Evolutionary conservation across 2,329 filamentous ascomycete genomes (phyloP).

Genomic region (Nothomitra cinnamomea): DNA sequence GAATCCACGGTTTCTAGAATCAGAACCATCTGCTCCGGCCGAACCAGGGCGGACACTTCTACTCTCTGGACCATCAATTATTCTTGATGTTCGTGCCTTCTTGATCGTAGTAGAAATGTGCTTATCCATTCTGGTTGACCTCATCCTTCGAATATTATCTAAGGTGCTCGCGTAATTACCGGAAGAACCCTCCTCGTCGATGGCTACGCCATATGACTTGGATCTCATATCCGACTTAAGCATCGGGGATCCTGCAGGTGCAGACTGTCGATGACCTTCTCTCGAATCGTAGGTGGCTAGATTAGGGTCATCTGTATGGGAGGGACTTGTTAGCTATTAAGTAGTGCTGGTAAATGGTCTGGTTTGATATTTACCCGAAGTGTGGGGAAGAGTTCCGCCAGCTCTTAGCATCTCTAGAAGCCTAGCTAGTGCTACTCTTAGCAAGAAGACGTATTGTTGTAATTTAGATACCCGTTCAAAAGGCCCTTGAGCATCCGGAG

Average conservation of each 20-base stretch:
- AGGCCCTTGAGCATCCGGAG: slow-evolving; percentile 29
- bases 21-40: slow-evolving; percentile 42
- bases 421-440: slow-evolving; percentile 79
- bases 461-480: slow-evolving; percentile 70
- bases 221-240: slow-evolving; percentile 52
- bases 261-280: slow-evolving; percentile 40
- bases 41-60: slow-evolving; percentile 52
- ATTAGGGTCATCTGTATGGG: slow-evolving; percentile 46
- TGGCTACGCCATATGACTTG: slow-evolving; percentile 50
- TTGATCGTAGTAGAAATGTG: slow-evolving; percentile 85
- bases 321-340: slow-evolving; percentile 1
- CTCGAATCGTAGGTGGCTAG: slow-evolving; percentile 47
- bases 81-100: slow-evolving; percentile 75
- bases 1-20: slow-evolving; percentile 40
- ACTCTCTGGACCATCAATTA: slow-evolving; percentile 76
- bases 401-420: slow-evolving; percentile 73
- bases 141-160: slow-evolving; percentile 79
- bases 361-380: slow-evolving; percentile 34
- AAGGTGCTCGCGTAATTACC: slow-evolving; percentile 90
- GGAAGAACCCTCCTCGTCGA: slow-evolving; percentile 41
- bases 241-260: slow-evolving; percentile 32
- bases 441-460: slow-evolving; percentile 84
- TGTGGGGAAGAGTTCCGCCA: slow-evolving; percentile 63
- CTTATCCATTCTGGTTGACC: slow-evolving; percentile 87
- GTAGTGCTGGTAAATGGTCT: not conserved